Evolutionary conservation across 495 filamentous ascomycete genomes (phyloP), one percentile per base, ranked within the genome.

Genomic region (Lichina pygmaea): DNA sequence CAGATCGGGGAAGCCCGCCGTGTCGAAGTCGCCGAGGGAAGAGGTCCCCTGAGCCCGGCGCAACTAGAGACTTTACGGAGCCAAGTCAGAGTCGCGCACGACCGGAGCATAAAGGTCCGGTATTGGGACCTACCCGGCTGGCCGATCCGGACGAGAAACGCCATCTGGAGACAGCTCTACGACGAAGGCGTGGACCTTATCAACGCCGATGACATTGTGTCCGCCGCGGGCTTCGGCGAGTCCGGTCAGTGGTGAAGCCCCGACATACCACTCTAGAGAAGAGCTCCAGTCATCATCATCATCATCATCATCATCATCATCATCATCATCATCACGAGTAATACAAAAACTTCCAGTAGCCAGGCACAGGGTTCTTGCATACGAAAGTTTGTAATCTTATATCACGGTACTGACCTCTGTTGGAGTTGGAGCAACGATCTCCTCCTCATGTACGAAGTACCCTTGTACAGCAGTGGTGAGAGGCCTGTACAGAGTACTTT

Each of bases 71-170:
- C 57, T 17, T 70, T 89, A 50, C 63, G 75, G 13, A 58, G 58
- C 0, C 78, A 86, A 50, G 66, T 89, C 12, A 62, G 62, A n/a
- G 67, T 67, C 38, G 83, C 83, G 9, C 75, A 82, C 50, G 56
- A 55, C 13, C 69, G 70, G 52, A 81, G 83, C 0, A 59, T 91
- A 36, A 74, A 73, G 50, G 75, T 71, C 7, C 58, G 83, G 39
- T 91, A 86, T 55, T 91, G 83, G 82, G 70, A 73, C n/a, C 53
- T 77, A 17, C 81, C 82, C 0, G 58, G 58, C 46, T 91, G 82
- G 81, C 81, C 83, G 9, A 58, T 77, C n/a, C 67, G 71, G 43
- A 51, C 77, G 51, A 62, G 83, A 39, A 78, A 89, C 58, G 65
- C 71, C 46, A 59, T 91, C 13, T 91, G 82, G 83, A 60, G 71